These are phyloP conservation scores for Fusarium dlaminii DNA, from an alignment of 2,329 filamentous ascomycete species.

Conservation along the genomic window DNA sequence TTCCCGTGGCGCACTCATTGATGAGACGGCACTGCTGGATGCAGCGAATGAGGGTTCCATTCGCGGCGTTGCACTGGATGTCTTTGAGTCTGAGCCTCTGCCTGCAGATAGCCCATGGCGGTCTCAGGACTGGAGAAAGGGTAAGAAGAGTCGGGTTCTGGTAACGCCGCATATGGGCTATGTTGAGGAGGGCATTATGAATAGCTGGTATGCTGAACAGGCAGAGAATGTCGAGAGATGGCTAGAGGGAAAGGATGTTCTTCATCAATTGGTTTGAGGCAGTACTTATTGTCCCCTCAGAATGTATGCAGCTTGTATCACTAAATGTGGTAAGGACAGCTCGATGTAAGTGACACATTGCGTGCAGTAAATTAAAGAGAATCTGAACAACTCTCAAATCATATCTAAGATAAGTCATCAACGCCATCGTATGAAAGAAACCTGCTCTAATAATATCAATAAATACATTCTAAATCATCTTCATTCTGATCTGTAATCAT, in stretches of 20 bases:
- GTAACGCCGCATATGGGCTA: constrained; percentile 3
- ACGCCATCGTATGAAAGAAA: not conserved
- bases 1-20: not conserved
- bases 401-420: not conserved
- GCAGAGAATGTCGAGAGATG: constrained; percentile 3
- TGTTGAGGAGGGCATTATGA: not conserved
- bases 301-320: not conserved
- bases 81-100: not conserved
- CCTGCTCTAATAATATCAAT: not conserved
- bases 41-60: not conserved
- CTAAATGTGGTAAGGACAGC: not conserved
- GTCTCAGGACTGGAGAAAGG: not conserved
- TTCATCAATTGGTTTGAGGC: not conserved
- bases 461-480: not conserved
- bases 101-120: not conserved
- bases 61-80: not conserved
- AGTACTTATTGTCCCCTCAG: rapidly evolving
- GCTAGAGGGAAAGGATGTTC: not conserved
- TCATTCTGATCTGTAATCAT: not conserved
- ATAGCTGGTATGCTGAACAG: not conserved
- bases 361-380: not conserved
- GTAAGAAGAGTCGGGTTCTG: not conserved
- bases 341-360: not conserved
- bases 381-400: not conserved
- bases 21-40: not conserved